These are phyloP conservation scores for Solioccasus polychromus DNA, from an alignment of 768 basidiomycete species.

Conservation along the genomic window DNA sequence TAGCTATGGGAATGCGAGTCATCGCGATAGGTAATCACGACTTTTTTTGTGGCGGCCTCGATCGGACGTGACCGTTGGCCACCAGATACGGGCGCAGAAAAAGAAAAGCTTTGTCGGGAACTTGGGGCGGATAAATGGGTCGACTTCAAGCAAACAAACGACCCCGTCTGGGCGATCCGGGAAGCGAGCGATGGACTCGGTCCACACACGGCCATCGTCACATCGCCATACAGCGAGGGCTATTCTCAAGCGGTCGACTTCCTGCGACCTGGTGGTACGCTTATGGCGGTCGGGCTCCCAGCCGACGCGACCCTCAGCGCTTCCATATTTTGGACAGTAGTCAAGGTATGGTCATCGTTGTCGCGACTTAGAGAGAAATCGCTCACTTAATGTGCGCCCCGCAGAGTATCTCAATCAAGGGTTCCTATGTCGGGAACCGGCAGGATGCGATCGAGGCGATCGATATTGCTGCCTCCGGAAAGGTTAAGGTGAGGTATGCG, in stretches of 20 bases:
- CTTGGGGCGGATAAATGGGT: slow-evolving; percentile 78
- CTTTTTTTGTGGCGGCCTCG: too few species aligned
- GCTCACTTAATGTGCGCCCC: not conserved
- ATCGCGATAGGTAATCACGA: slow-evolving; percentile 58
- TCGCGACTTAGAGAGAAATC: not conserved
- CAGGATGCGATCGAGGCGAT: slow-evolving; percentile 84
- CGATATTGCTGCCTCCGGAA: slow-evolving; percentile 67
- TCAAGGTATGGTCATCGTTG: slow-evolving; percentile 39
- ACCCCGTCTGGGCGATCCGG: slow-evolving; percentile 65
- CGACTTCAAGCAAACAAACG: slow-evolving; percentile 68
- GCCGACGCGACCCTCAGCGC: slow-evolving; percentile 53
- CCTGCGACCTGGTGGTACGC: slow-evolving; percentile 64
- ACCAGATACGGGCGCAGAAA: slow-evolving; percentile 70
- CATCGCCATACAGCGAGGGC: slow-evolving; percentile 45
- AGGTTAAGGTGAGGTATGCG: slow-evolving; percentile 59
- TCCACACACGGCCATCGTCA: slow-evolving; percentile 67
- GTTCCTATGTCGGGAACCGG: slow-evolving; percentile 62
- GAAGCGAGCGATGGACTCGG: slow-evolving; percentile 63
- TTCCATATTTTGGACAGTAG: slow-evolving; percentile 70
- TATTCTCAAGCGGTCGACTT: slow-evolving; percentile 67
- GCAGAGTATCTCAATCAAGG: slow-evolving; percentile 27
- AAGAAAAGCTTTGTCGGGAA: slow-evolving; percentile 54
- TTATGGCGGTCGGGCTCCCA: slow-evolving; percentile 81
- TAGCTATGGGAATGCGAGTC: slow-evolving; percentile 71
- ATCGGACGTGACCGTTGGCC: too few species aligned